phyloP scores from a whole-genome alignment of 139 green algal species.

The Pseudopediastrum boryanum region DNA sequence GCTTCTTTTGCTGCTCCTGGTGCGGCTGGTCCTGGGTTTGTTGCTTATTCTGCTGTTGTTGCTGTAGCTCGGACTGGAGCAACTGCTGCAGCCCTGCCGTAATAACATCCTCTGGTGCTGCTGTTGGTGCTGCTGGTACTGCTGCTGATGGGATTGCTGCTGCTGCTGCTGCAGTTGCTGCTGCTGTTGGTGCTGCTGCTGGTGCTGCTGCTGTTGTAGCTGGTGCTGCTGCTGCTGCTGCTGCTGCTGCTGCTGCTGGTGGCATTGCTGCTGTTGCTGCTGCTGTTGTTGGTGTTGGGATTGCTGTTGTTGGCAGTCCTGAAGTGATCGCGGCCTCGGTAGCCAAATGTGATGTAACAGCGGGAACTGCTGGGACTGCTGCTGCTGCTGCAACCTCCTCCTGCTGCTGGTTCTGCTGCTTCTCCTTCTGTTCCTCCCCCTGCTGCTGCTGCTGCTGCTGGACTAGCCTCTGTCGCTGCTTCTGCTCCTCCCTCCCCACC shows the following conservation, averaged over 20 bases:
- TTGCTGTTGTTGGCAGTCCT: neutral
- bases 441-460: too few relatives aligned
- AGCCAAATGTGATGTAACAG: too few relatives aligned
- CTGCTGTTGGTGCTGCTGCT: neutral
- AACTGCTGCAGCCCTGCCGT: neutral
- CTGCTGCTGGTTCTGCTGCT: too few relatives aligned
- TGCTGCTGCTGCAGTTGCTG: neutral
- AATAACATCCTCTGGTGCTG: neutral
- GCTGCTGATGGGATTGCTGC: neutral
- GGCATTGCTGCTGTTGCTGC: neutral
- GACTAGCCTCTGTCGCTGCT: too few relatives aligned
- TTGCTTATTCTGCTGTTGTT: neutral
- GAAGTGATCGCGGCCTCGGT: too few relatives aligned
- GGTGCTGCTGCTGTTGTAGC: neutral
- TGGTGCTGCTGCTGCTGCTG: slow-evolving; percentile 7
- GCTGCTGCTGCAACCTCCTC: too few relatives aligned
- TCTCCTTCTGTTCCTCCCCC: too few relatives aligned
- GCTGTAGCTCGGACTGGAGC: neutral
- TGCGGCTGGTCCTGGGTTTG: neutral
- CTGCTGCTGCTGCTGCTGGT: slow-evolving; percentile 20
- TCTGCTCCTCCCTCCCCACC: too few relatives aligned
- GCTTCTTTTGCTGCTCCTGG: neutral
- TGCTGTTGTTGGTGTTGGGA: neutral
- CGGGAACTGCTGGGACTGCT: too few relatives aligned
- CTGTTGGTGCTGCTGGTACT: neutral